Evolutionary conservation across 441 rosid species (phyloP), one percentile per base, ranked within the genome.

Genomic region (Rhodomyrtus psidioides): DNA sequence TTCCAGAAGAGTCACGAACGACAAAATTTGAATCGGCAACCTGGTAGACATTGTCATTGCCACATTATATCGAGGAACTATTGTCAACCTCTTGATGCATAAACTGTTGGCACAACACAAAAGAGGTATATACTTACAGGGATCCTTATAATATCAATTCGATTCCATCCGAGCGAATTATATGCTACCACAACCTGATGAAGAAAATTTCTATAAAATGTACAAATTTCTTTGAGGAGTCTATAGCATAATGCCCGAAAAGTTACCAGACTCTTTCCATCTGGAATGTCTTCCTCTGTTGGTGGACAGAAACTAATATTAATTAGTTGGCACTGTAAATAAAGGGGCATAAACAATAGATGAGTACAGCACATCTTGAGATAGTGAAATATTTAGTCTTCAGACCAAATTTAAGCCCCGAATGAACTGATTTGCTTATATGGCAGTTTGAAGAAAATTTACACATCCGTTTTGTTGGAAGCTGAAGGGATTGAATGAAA

Each of bases 231-330:
- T 70, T 70, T 39, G 23, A 34, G 23, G 79, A 70, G 42, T 70
- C 12, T 70, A 70, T 46, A 70, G 49, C 49, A 70, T 9, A 70
- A 34, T 79, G 51, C 76, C 39, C 56, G 76, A 87, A 79, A 83
- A 82, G 83, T 81, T 94, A 97, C 99, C 98, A 97, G 91, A 87
- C 91, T 94, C 88, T 96, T 94, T 60, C 93, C 94, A 51, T 79
- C 88, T 82, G 91, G 82, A 83, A 92, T 88, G 82, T 90, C 93
- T 88, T 91, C 86, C 90, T 94, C 98, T 55, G 99, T 90, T 51
- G 92, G 87, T 55, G 97, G 98, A 86, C 98, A 96, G 91, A 91
- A 96, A 90, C 97, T 96, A 89, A 97, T 93, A 90, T 97, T 97
- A 88, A 94, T 88, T 84, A 95, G 86, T 82, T 91, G 94, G 90